phyloP scores from a whole-genome alignment of 164 flowering plant genomes.

The Magnolia sinica region DNA sequence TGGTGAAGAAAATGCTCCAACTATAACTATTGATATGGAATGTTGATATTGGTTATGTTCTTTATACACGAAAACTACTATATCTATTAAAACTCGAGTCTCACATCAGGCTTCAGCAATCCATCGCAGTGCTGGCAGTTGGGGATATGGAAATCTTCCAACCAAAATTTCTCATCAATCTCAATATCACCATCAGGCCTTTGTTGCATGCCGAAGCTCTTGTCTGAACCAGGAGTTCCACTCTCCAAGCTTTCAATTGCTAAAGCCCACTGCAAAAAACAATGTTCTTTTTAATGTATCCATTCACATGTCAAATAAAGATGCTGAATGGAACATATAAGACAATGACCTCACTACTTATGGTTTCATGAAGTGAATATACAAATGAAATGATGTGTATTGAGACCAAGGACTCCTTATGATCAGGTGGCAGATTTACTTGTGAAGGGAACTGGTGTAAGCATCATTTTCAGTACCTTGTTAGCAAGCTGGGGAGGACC shows the following conservation, averaged over 20 bases:
- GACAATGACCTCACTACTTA: not conserved
- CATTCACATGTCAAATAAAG: not conserved
- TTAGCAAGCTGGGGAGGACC: not conserved
- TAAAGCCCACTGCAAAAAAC: slow-evolving; percentile 80
- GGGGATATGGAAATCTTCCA: slow-evolving; percentile 82
- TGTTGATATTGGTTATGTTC: not conserved
- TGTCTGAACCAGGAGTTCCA: slow-evolving; percentile 75
- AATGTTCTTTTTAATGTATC: not conserved
- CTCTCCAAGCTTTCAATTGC: slow-evolving; percentile 80
- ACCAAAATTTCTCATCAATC: slow-evolving; percentile 97
- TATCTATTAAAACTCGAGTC: slow-evolving; percentile 10
- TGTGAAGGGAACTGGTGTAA: not conserved
- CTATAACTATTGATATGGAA: not conserved
- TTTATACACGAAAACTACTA: not conserved
- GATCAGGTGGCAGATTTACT: not conserved
- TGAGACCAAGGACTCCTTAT: not conserved
- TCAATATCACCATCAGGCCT: slow-evolving; percentile 99
- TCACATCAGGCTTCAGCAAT: slow-evolving; percentile 92
- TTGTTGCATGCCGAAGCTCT: slow-evolving; percentile 94
- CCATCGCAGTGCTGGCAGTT: slow-evolving; percentile 80
- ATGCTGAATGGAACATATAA: not conserved
- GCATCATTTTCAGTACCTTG: not conserved
- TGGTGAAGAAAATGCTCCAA: not conserved
- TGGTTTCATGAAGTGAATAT: not conserved
- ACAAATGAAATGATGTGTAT: not conserved